Percentiles rank a stretch among this genome's conserved stretches.
Evolutionary conservation across 2,329 filamentous ascomycete species (phyloP).

Genomic region (Penicillium sp.): DNA sequence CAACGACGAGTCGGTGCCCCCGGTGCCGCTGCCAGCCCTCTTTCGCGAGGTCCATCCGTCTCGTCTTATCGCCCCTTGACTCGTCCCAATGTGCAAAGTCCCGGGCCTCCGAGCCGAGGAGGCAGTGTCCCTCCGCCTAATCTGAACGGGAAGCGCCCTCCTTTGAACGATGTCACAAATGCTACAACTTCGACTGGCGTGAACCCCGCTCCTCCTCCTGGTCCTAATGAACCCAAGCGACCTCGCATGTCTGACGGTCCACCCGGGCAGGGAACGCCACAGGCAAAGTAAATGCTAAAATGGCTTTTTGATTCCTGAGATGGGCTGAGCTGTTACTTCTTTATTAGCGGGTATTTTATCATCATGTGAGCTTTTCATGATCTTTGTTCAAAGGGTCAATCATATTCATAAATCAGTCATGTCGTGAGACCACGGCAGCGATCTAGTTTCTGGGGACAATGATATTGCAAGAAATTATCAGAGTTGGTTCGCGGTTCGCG

Average conservation of each 20-base stretch:
- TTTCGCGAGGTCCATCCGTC: slow-evolving; percentile 35
- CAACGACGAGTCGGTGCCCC: slow-evolving; percentile 39
- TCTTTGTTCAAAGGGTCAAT: neutral
- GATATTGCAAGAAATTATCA: neutral
- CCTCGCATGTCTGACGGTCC: slow-evolving; percentile 24
- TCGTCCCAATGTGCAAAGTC: slow-evolving; percentile 33
- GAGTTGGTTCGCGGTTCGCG: no score
- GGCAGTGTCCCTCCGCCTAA: slow-evolving; percentile 29
- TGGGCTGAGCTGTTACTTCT: neutral
- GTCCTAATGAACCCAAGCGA: slow-evolving; percentile 34
- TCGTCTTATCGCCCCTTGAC: slow-evolving; percentile 47
- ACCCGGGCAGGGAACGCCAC: slow-evolving; percentile 16
- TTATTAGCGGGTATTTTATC: slow-evolving; percentile 11
- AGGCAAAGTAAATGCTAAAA: slow-evolving; percentile 14
- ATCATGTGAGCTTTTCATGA: neutral
- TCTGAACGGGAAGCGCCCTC: slow-evolving; percentile 43
- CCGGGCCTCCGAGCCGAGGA: slow-evolving; percentile 18
- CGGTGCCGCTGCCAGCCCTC: slow-evolving; percentile 29
- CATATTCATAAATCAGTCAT: neutral
- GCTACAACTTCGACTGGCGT: slow-evolving; percentile 21
- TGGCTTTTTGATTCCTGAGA: neutral
- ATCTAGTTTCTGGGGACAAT: neutral
- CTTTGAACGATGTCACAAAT: slow-evolving; percentile 48
- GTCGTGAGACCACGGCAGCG: neutral
- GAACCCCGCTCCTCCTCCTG: slow-evolving; percentile 20